Conservation (phyloP, 306 rosid species). For the Quercus glauca region DNA sequence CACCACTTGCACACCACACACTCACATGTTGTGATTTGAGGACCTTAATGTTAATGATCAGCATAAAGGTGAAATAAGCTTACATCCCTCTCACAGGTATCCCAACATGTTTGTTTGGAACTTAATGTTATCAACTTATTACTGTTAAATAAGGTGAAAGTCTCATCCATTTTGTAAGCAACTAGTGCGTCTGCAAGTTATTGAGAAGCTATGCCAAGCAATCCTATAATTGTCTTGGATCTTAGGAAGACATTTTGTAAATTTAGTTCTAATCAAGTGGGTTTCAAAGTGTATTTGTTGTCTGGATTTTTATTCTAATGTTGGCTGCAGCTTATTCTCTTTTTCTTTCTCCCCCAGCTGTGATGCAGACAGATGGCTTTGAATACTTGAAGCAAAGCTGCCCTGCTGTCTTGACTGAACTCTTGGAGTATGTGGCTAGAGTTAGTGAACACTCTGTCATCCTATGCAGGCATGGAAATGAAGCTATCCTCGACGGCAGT, state of each 20-base stretch:
- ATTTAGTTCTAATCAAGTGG: neutral
- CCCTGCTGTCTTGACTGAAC: conserved; percentile 75
- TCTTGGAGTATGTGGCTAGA: conserved; percentile 83
- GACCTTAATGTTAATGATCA: neutral
- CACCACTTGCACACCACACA: no score
- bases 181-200: neutral
- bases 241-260: neutral
- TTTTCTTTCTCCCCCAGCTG: conserved; percentile 47
- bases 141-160: neutral
- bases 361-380: conserved; percentile 90
- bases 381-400: conserved; percentile 89
- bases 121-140: neutral
- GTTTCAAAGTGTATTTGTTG: neutral
- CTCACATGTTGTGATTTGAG: no score
- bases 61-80: no score
- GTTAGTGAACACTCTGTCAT: conserved; percentile 63
- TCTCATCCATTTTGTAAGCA: neutral
- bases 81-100: no score
- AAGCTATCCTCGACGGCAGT: conserved; percentile 70
- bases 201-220: neutral
- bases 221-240: neutral
- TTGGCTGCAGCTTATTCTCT: conserved; percentile 8
- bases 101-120: neutral
- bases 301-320: neutral
- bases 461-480: conserved; percentile 61